Conservation (phyloP, 2,329 filamentous ascomycete species). For the Fusarium sp. region DNA sequence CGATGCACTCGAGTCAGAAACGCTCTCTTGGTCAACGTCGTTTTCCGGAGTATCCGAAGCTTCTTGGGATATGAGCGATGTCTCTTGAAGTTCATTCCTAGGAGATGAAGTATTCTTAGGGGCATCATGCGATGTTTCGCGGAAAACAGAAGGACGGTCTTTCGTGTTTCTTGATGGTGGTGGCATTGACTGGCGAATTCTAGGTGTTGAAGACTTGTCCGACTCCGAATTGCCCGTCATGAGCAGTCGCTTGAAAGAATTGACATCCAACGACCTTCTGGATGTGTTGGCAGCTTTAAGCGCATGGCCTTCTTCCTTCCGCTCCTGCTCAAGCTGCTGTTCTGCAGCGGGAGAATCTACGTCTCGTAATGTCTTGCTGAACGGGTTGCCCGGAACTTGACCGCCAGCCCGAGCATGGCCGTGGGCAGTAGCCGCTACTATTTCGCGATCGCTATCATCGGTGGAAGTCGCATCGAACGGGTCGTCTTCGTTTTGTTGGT, state of each 20-base stretch:
- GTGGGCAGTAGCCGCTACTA: conserved; percentile 43
- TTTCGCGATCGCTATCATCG: conserved; percentile 52
- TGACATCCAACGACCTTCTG: conserved; percentile 76
- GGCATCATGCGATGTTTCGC: conserved; percentile 36
- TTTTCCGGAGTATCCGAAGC: conserved; percentile 44
- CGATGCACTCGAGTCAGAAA: conserved; percentile 52
- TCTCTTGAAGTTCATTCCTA: conserved; percentile 37
- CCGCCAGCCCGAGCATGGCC: conserved; percentile 44
- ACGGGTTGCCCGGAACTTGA: conserved; percentile 59
- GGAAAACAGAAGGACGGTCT: conserved; percentile 38
- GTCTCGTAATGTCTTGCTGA: conserved; percentile 69
- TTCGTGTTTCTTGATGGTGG: conserved; percentile 16
- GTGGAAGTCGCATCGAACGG: conserved; percentile 53
- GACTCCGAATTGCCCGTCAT: conserved; percentile 76
- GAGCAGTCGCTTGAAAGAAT: conserved; percentile 82
- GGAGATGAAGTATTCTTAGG: conserved; percentile 22
- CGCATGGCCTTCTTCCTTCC: conserved; percentile 51
- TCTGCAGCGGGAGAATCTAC: conserved; percentile 59
- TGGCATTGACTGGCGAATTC: conserved; percentile 26
- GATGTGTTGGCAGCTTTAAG: conserved; percentile 53
- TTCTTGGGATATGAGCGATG: conserved; percentile 44
- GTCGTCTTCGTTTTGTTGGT: conserved; percentile 48
- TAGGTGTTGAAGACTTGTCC: conserved; percentile 22
- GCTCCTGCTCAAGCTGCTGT: conserved; percentile 52
- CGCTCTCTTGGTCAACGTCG: conserved; percentile 38